Evolutionary conservation across 352 stramenopile genomes (phyloP).

Genomic region (Pythium periplocum): DNA sequence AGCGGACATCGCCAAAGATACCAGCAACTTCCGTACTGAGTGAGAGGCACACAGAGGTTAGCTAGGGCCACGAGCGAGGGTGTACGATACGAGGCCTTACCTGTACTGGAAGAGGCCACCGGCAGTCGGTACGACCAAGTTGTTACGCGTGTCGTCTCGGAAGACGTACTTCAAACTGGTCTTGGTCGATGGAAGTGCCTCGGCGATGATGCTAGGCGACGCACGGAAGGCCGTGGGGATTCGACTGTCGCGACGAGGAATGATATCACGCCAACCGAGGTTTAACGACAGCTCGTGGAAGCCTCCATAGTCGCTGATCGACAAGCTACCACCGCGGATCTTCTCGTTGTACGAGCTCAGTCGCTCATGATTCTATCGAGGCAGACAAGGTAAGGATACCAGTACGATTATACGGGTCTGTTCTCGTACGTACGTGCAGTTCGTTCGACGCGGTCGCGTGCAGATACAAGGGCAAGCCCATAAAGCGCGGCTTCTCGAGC

Average conservation of each 20-base stretch:
- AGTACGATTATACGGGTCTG: too few species aligned
- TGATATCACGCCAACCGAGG: conserved; percentile 82
- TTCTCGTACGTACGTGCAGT: conserved; percentile 41
- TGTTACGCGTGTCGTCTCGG: conserved; percentile 85
- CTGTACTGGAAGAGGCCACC: conserved; percentile 89
- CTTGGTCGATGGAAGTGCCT: conserved; percentile 88
- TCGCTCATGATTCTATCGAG: conserved; percentile 69
- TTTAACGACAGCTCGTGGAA: conserved; percentile 85
- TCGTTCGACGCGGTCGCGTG: conserved; percentile 74
- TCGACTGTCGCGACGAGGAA: conserved; percentile 76
- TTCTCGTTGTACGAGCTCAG: conserved; percentile 88
- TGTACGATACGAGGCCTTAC: conserved; percentile 18
- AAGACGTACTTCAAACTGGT: conserved; percentile 92
- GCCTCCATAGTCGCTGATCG: conserved; percentile 81
- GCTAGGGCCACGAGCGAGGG: not conserved
- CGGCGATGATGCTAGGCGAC: conserved; percentile 87
- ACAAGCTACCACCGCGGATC: conserved; percentile 76
- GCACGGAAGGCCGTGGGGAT: conserved; percentile 87
- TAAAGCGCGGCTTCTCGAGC: conserved; percentile 84
- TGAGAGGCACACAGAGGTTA: not conserved
- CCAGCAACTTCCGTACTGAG: conserved; percentile 80
- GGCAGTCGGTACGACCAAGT: conserved; percentile 77
- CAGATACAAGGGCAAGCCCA: conserved; percentile 76
- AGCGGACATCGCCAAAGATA: conserved; percentile 84
- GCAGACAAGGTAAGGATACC: too few species aligned